These are phyloP conservation scores for Eucalyptus erythrocorys DNA, from an alignment of 345 rosid genomes.

Conservation along the genomic window DNA sequence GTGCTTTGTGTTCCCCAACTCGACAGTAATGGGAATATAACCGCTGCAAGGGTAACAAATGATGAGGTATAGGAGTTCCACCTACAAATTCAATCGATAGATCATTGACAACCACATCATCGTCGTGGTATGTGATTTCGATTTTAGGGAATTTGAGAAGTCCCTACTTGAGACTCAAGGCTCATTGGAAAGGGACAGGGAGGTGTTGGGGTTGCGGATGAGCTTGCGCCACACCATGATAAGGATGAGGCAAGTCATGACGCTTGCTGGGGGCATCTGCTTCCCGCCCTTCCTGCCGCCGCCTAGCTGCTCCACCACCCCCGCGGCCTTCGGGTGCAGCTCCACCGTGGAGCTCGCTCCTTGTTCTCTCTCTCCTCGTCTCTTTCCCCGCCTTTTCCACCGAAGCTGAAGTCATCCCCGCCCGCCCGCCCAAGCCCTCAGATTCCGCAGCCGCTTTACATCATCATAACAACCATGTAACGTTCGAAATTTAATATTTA, in stretches of 20 bases:
- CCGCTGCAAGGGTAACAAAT: too few relatives aligned
- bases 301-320: not conserved
- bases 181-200: conserved; percentile 60
- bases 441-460: conserved; percentile 22
- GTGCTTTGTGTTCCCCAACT: too few relatives aligned
- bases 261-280: conserved; percentile 81
- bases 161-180: not conserved
- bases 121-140: not conserved
- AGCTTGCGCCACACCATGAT: conserved; percentile 96
- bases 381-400: conserved; percentile 36
- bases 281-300: not conserved
- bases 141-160: too few relatives aligned
- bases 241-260: conserved; percentile 82
- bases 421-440: conserved; percentile 26
- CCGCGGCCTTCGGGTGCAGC: conserved; percentile 16
- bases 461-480: not conserved
- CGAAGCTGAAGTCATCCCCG: conserved; percentile 36
- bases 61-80: conserved; percentile 19
- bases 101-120: not conserved
- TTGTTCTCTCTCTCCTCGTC: conserved; percentile 15
- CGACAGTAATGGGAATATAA: too few relatives aligned
- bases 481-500: not conserved
- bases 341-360: conserved; percentile 33
- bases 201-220: conserved; percentile 86
- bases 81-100: conserved; percentile 21